phyloP scores from a whole-genome alignment of 2,329 filamentous ascomycete species.

The Aulographum hederae region DNA sequence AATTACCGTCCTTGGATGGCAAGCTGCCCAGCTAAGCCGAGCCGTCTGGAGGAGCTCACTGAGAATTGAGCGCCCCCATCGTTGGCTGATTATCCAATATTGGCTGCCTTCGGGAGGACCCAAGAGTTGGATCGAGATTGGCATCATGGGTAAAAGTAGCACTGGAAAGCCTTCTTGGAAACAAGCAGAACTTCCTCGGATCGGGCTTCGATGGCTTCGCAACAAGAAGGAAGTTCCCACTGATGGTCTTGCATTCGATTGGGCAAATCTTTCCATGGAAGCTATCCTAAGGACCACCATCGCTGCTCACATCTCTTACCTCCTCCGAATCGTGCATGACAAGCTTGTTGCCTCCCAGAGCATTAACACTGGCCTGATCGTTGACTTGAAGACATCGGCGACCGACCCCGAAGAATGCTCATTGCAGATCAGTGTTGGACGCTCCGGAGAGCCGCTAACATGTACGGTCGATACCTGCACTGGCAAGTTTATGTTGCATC shows the following conservation, averaged over 20 bases:
- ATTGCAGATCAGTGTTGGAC: not conserved
- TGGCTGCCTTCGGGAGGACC: slow-evolving; percentile 54
- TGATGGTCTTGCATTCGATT: slow-evolving; percentile 47
- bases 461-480: not conserved
- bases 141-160: slow-evolving; percentile 41
- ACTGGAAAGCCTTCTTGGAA: slow-evolving; percentile 16
- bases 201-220: slow-evolving; percentile 66
- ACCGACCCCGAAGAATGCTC: not conserved
- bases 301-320: slow-evolving; percentile 53
- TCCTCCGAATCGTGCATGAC: slow-evolving; percentile 34
- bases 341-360: not conserved
- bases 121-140: slow-evolving; percentile 86
- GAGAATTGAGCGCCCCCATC: slow-evolving; percentile 60
- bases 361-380: not conserved
- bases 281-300: slow-evolving; percentile 55
- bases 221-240: slow-evolving; percentile 57
- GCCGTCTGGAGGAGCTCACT: slow-evolving; percentile 64
- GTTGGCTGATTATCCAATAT: slow-evolving; percentile 76
- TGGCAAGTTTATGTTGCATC: not conserved
- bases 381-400: not conserved
- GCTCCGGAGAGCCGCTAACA: not conserved
- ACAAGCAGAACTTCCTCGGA: slow-evolving; percentile 13
- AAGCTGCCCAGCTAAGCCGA: slow-evolving; percentile 52
- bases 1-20: slow-evolving; percentile 61
- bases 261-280: slow-evolving; percentile 53